phyloP scores from a whole-genome alignment of 2,329 filamentous ascomycete genomes.

The Colletotrichum endophyticum region DNA sequence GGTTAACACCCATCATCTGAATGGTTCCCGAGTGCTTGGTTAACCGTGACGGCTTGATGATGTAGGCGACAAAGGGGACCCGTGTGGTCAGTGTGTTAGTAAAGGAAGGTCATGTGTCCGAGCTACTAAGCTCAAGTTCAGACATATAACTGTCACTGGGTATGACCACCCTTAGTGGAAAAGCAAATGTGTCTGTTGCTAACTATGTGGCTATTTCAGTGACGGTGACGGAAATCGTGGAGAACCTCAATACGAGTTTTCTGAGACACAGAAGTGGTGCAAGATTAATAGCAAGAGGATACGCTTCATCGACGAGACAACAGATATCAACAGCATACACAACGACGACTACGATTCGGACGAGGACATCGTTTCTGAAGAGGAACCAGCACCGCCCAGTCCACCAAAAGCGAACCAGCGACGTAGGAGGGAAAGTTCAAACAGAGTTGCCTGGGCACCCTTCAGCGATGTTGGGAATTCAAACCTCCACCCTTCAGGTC shows the following conservation, averaged over 20 bases:
- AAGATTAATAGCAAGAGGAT: neutral
- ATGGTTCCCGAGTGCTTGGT: neutral
- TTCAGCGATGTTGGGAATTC: neutral
- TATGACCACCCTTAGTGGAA: neutral
- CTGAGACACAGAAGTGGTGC: slow-evolving; percentile 1
- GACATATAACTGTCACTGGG: neutral
- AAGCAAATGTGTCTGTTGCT: neutral
- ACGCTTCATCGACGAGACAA: slow-evolving; percentile 9
- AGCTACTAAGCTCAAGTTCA: neutral
- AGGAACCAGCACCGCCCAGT: neutral
- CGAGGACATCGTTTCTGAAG: neutral
- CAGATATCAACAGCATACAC: neutral
- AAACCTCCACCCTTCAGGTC: rapidly evolving
- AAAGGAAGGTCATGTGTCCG: neutral
- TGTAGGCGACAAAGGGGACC: slow-evolving; percentile 6
- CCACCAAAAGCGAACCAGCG: neutral
- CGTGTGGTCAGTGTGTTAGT: neutral
- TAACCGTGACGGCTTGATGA: neutral
- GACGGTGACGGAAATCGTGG: neutral
- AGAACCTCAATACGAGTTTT: neutral
- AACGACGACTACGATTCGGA: slow-evolving; percentile 2
- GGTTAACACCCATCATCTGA: neutral
- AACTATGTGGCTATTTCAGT: neutral
- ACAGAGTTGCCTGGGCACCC: neutral
- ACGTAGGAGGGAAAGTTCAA: neutral